Evolutionary conservation across 2,329 filamentous ascomycete species (phyloP).

Genomic region (Hypomyces perniciosus): DNA sequence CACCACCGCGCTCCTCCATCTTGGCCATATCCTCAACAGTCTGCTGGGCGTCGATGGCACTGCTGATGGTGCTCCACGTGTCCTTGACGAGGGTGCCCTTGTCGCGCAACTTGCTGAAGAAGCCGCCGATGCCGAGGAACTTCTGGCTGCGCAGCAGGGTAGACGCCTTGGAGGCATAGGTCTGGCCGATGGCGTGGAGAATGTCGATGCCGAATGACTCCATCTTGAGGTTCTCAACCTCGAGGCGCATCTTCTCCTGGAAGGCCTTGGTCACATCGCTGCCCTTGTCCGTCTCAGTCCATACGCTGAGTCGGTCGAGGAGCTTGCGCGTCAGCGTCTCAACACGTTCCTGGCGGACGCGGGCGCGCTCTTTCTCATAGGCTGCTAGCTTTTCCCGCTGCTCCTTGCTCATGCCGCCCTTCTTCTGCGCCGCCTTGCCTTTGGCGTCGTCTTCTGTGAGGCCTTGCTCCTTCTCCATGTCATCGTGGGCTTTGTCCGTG

Average conservation of each 20-base stretch:
- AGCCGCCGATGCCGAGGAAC: constrained; percentile 90
- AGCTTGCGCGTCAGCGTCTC: constrained; percentile 79
- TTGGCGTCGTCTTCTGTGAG: constrained; percentile 49
- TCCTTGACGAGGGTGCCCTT: constrained; percentile 97
- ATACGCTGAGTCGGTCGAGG: constrained; percentile 81
- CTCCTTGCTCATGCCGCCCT: constrained; percentile 78
- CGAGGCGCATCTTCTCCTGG: constrained; percentile 86
- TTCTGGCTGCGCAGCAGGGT: constrained; percentile 91
- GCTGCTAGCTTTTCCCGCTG: constrained; percentile 87
- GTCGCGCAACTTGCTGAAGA: constrained; percentile 90
- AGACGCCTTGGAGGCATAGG: constrained; percentile 82
- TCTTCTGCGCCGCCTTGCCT: constrained; percentile 66
- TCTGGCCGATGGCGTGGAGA: constrained; percentile 86
- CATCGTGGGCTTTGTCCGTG: constrained; percentile 72
- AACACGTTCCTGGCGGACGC: constrained; percentile 83
- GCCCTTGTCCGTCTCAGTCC: constrained; percentile 95
- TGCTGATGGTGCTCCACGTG: constrained; percentile 96
- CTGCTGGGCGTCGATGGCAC: constrained; percentile 93
- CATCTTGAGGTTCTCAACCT: constrained; percentile 98
- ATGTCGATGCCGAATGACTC: constrained; percentile 97
- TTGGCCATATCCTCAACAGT: constrained; percentile 99
- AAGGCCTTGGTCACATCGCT: constrained; percentile 80
- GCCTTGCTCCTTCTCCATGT: constrained; percentile 55
- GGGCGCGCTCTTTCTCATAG: constrained; percentile 78
- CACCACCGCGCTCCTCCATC: constrained; percentile 87